Base-by-base conservation (phyloP, 768 basidiomycete species). In the Boletus fagicola region DNA sequence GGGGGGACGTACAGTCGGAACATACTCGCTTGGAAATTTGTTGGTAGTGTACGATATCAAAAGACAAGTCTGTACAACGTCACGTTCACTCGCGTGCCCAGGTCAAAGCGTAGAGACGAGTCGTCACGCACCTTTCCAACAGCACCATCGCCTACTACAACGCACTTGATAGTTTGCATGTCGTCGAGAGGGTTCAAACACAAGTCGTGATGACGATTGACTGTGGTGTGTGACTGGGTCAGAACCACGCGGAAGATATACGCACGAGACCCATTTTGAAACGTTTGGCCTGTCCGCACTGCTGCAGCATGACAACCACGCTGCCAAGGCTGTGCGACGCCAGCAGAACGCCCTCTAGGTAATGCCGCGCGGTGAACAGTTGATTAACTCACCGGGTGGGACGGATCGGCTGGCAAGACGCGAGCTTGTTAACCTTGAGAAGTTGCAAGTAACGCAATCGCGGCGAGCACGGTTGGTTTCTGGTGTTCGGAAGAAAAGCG, bases 1-100 rank as follows among this genome's bases (percentile, higher is more conserved):
- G 10, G 20, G 40, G 15, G 5, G 15, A 84, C 90, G 73, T 78
- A 96, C 94, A 65, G 95, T 97, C 56, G 95, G 95, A 49, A 98
- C 96, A 77, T 98, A 98, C 84, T 99, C 96, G 74, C 93, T 94
- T 35, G 94, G 94, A 76, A 97, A 97, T 76, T 97, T 94, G 84
- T 94, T 95, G 68, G 94, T 94, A 52, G 94, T 95, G 79, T 95
- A 95, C 59, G 94, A 97, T 74, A 97, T 97, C 77, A 97, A 81
- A 63, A 97, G 81, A 80, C 94, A 97, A 45, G 94, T 97, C 94
- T 95, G 70, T 13, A 24, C 26, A 30, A 30, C 22, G 47, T 56
- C 54, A 44, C 48, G 24, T 49, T 59, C 50, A 46, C 51, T 48
- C 50, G 47, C 22, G 46, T 48, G 44, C 20, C 36, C 38, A 8